Evolutionary conservation across 2,329 filamentous ascomycete species (phyloP), one percentile per base, ranked within the genome.

Genomic region (Colletotrichum lentis): DNA sequence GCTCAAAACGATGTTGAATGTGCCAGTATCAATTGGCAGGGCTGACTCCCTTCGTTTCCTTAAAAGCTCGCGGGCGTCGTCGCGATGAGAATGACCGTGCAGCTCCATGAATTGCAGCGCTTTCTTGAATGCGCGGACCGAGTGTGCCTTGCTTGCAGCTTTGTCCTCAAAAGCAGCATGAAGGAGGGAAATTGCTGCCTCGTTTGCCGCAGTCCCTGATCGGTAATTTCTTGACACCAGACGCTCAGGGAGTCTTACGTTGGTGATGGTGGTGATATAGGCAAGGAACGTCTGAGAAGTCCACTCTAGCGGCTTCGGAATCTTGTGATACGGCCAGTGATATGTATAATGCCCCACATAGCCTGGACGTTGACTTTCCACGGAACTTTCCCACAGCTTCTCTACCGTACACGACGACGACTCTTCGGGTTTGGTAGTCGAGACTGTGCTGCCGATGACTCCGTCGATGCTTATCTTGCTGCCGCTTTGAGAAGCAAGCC

Each of bases 1-100:
- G 16, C 77, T 76, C 16, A 85, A 78, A 70, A 86, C 74, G 58
- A 83, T 77, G 72, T 86, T 85, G 77, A 81, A 85, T 5, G 81
- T 76, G 41, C 81, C 79, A 1, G 80, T 80, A 69, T 85, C 82
- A 71, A 83, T 75, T 6, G 76, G 78, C n/a, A 84, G 70, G 0
- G 78, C 77, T 44, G 76, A 71, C 47, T 75, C 71, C 55, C 80
- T 76, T 35, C 80, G 77, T n/a, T 76, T 71, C 3, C 73, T 73
- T 58, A 84, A 76, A 5, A 86, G 75, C 7, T 69, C 66, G 7
- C 75, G 73, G 49, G 73, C 73, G 7, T 77, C 72, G 1, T 73
- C 67, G 24, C 74, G 70, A 55, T 72, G 71, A 1, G 70, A 62
- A 54, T 73, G 72, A 37, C 77, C 77, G 16, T 65, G 67, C 4